Base-by-base conservation (phyloP, 2,329 filamentous ascomycete genomes). In the Grosmannia clavigera region DNA sequence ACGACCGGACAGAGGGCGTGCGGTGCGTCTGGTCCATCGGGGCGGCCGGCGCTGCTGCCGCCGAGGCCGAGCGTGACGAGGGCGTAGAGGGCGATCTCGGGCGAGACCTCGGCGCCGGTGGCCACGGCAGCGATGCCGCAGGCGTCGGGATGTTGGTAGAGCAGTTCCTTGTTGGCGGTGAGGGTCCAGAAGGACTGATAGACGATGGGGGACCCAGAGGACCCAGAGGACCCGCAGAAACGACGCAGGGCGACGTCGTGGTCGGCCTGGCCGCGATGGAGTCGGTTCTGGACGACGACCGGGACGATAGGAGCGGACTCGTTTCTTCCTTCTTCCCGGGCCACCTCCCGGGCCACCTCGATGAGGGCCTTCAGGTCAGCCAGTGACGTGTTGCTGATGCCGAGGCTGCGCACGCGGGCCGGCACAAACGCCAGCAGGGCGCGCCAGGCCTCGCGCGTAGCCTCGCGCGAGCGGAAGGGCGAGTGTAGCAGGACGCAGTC, bases 401-500 rank as follows among this genome's bases (percentile, higher is more conserved):
- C 90, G 9, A 94, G 75, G 35, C 82, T 77, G 50, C 82, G 83
- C 63, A 92, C 83, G 52, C 67, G 71, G 65, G 78, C 68, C 0
- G 87, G 86, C 1, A 90, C 83, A 67, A 86, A 90, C 3, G 77
- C 73, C 67, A 87, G 81, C 16, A 92, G 76, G 0, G 81, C 72
- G 27, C 73, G 72, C 87, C 88, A 92, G 11, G 83, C 88, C 60
- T 80, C 75, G 33, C 86, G 66, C 0, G 87, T 82, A 51, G 78
- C 74, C 6, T 73, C 66, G 1, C 74, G 65, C 10, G 69, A 71
- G 27, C 71, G 66, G 57, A 79, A 71, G 31, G 80, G 67, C 76
- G 87, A 67, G 82, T 94, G 75, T 76, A 94, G 74, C 82, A 96
- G 64, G 75, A 94, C 64, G 81, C 90, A 65, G 83, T 95, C 66